A percentile compares a stretch with the other conserved stretches of the same genome.
Evolutionary conservation across 306 rosid genomes (phyloP).

Genomic region (Pueraria montana): DNA sequence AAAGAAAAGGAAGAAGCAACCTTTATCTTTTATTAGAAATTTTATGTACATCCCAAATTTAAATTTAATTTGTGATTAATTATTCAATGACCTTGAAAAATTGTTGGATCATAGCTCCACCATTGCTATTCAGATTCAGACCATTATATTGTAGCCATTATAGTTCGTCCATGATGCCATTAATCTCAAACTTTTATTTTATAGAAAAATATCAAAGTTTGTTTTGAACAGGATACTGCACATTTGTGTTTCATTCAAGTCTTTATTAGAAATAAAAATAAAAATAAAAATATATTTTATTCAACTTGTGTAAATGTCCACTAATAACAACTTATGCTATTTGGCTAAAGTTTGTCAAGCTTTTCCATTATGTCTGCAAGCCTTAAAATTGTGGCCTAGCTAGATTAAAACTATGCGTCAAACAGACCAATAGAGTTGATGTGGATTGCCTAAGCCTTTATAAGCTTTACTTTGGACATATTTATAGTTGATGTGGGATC

Average conservation of each 20-base stretch:
- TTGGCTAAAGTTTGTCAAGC: background rate
- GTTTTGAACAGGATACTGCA: background rate
- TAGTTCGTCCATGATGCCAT: background rate
- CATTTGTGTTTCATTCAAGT: background rate
- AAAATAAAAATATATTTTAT: background rate
- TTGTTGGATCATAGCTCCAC: background rate
- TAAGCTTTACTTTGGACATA: background rate
- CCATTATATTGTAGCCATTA: background rate
- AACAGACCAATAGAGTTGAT: background rate
- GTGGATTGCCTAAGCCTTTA: background rate
- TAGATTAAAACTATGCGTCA: background rate
- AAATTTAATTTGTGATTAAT: conserved; percentile 4
- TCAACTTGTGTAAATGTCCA: background rate
- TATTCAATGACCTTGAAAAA: conserved; percentile 5
- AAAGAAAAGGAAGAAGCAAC: conserved; percentile 15
- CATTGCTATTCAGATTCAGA: background rate
- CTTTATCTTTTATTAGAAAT: background rate
- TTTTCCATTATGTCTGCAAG: background rate
- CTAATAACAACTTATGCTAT: background rate
- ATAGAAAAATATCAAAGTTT: background rate
- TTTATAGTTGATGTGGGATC: background rate
- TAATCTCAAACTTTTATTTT: background rate
- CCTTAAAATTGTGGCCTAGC: conserved; percentile 8
- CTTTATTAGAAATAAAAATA: background rate
- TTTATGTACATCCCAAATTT: background rate